Conservation (phyloP, 1,284 basidiomycete species). For the Heterobasidion annosum region DNA sequence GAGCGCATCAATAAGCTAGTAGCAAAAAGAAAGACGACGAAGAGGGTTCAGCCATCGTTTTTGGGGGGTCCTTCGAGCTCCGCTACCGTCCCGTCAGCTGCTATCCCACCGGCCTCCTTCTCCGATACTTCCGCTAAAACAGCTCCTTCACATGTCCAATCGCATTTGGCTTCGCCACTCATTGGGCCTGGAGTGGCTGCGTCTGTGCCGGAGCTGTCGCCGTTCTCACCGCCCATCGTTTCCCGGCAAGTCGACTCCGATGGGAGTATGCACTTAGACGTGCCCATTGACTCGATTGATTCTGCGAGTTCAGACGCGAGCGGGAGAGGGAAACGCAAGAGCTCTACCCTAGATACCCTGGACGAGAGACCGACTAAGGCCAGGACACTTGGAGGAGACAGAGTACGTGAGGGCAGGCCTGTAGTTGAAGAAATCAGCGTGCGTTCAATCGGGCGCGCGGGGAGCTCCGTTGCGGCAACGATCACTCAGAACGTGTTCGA, state of each 20-base stretch:
- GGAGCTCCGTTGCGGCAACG: neutral
- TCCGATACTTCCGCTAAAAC: neutral
- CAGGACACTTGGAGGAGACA: constrained; percentile 67
- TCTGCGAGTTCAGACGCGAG: constrained; percentile 8
- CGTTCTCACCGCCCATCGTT: too few relatives aligned
- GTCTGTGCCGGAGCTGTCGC: too few relatives aligned
- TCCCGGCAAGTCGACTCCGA: constrained; percentile 1
- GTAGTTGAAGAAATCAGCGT: constrained; percentile 40
- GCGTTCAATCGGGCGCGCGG: neutral
- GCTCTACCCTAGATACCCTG: constrained; percentile 24
- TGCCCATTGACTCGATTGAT: constrained; percentile 43
- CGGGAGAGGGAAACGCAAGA: constrained; percentile 38
- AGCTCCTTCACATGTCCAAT: constrained; percentile 11
- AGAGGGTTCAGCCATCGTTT: constrained; percentile 51
- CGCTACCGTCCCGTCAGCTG: constrained; percentile 5
- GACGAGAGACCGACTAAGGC: constrained; percentile 39
- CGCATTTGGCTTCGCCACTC: too few relatives aligned
- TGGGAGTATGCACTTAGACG: constrained; percentile 34
- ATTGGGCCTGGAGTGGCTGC: too few relatives aligned
- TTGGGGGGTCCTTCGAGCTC: constrained; percentile 23
- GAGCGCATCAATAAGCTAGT: constrained; percentile 66
- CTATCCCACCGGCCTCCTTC: neutral
- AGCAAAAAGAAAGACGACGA: constrained; percentile 51
- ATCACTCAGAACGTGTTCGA: constrained; percentile 22
- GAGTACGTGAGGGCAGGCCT: constrained; percentile 32